phyloP scores from a whole-genome alignment of 75 land plant species.

The Pseudotsuga menziesii region DNA sequence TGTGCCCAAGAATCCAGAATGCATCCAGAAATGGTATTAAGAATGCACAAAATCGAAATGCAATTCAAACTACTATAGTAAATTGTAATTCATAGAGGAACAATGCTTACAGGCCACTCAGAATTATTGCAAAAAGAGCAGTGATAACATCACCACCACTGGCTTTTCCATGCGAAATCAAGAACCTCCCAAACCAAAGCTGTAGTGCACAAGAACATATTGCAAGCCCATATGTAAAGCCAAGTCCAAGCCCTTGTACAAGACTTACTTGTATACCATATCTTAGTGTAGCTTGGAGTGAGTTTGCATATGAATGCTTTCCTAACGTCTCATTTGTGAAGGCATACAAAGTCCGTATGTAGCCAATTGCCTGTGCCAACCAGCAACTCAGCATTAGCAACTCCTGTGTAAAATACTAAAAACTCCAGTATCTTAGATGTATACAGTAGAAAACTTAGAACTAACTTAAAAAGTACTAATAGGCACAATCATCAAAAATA shows the following conservation, averaged over 20 bases:
- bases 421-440: neutral
- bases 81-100: neutral
- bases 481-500: neutral
- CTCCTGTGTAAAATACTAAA: neutral
- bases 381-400: neutral
- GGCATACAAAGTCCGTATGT: slow-evolving; percentile 46
- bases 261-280: slow-evolving; percentile 52
- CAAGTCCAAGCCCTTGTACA: slow-evolving; percentile 54
- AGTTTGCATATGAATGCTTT: slow-evolving; percentile 47
- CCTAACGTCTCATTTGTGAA: slow-evolving; percentile 51
- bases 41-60: neutral
- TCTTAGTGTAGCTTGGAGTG: slow-evolving; percentile 39
- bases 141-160: slow-evolving; percentile 35
- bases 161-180: slow-evolving; percentile 19
- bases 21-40: neutral
- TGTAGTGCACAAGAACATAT: slow-evolving; percentile 51
- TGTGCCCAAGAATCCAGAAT: neutral
- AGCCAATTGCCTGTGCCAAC: slow-evolving; percentile 41
- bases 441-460: neutral
- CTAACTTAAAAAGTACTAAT: neutral
- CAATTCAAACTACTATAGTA: slow-evolving; percentile 3
- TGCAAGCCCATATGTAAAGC: slow-evolving; percentile 48
- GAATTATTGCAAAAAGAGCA: slow-evolving; percentile 43
- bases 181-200: slow-evolving; percentile 43
- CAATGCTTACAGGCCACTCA: slow-evolving; percentile 46